A percentile compares a stretch with the other conserved stretches of the same genome.
phyloP scores from a whole-genome alignment of 176 grass and related monocot species.

The Oryza longistaminata region DNA sequence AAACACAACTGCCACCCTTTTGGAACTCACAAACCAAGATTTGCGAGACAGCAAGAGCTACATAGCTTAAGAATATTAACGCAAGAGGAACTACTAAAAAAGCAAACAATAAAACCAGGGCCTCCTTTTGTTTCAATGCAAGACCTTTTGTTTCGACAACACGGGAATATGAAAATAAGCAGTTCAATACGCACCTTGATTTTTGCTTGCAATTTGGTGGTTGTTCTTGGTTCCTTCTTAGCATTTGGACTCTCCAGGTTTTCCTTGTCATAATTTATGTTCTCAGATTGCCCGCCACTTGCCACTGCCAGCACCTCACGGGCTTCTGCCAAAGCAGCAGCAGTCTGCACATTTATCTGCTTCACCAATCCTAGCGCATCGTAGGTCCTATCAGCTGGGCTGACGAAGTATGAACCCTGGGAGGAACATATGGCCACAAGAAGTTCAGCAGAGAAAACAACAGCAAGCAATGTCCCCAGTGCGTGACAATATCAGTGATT shows the following conservation, averaged over 20 bases:
- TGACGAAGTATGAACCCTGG: constrained; percentile 75
- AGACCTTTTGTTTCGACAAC: not conserved
- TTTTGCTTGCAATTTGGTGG: constrained; percentile 44
- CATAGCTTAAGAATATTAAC: not conserved
- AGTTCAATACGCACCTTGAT: constrained; percentile 46
- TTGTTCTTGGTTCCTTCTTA: constrained; percentile 34
- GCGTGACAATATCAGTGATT: not conserved
- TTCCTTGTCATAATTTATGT: constrained; percentile 40
- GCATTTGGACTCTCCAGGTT: constrained; percentile 45
- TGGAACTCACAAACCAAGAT: not conserved
- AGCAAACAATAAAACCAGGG: not conserved
- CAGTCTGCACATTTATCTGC: constrained; percentile 63
- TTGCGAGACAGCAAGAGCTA: not conserved
- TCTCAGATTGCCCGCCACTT: constrained; percentile 26
- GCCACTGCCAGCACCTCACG: constrained; percentile 67
- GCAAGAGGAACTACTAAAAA: not conserved
- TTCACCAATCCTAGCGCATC: constrained; percentile 76
- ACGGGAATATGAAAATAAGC: not conserved
- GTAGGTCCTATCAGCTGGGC: constrained; percentile 64
- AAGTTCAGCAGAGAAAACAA: constrained; percentile 18
- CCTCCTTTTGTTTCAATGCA: not conserved
- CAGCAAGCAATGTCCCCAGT: not conserved
- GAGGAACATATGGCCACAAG: constrained; percentile 36
- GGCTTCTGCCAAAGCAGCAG: constrained; percentile 64
- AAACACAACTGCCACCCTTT: not conserved